phyloP scores from a whole-genome alignment of 2,329 filamentous ascomycete species.

The Colletotrichum graminicola region DNA sequence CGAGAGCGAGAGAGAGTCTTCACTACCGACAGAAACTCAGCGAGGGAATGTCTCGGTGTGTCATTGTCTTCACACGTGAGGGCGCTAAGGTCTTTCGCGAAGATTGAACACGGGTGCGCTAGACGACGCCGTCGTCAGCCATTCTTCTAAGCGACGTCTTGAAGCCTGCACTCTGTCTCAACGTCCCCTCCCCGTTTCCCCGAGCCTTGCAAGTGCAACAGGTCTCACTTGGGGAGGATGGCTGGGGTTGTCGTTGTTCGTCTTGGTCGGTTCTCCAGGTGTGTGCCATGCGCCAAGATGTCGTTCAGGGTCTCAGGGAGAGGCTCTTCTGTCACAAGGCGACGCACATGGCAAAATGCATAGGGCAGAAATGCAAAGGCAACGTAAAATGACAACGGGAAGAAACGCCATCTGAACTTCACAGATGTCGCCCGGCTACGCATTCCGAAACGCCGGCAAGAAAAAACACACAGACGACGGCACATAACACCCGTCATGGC shows the following conservation, averaged over 20 bases:
- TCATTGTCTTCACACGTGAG: conserved; percentile 30
- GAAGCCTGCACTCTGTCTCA: conserved; percentile 38
- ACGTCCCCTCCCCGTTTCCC: conserved; percentile 25
- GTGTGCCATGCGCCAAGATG: conserved; percentile 23
- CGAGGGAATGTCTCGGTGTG: not conserved
- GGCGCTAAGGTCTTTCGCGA: conserved; percentile 27
- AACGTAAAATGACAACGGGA: too few species aligned
- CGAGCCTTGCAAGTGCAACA: conserved; percentile 28
- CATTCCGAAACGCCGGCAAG: not conserved
- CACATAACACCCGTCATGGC: not conserved
- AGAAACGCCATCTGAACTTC: too few species aligned
- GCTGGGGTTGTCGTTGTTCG: not conserved
- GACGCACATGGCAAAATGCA: conserved; percentile 38
- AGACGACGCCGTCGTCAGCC: conserved; percentile 37
- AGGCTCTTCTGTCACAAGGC: conserved; percentile 30
- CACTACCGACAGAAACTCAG: conserved; percentile 9
- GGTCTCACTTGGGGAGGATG: not conserved
- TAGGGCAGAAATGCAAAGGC: conserved; percentile 10
- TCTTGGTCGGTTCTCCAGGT: conserved; percentile 15
- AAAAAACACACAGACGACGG: conserved; percentile 13
- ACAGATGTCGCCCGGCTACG: conserved; percentile 14
- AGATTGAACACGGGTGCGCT: conserved; percentile 40
- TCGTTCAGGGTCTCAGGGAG: conserved; percentile 31
- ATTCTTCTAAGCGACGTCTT: conserved; percentile 35
- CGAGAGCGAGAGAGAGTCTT: conserved; percentile 1